Evolutionary conservation across 169 alveolate species (phyloP).

Genomic region (Eimeria necatrix): DNA sequence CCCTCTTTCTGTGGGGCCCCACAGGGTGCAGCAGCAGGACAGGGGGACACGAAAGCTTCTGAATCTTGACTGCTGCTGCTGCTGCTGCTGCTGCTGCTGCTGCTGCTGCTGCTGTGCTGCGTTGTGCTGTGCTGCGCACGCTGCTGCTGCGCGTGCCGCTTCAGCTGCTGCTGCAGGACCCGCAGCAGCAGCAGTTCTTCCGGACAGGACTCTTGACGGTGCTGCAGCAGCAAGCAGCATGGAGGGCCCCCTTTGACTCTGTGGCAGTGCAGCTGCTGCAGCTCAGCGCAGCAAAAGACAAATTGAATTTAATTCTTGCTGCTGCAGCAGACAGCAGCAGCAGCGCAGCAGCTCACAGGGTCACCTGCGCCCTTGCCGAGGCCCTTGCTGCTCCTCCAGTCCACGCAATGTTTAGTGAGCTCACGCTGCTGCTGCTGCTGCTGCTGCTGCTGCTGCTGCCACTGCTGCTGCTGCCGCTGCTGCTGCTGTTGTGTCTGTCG

Average conservation of each 20-base stretch:
- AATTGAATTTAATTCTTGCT: background rate
- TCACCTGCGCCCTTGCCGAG: background rate
- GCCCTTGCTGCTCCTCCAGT: background rate
- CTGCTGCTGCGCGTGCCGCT: slow-evolving; percentile 1
- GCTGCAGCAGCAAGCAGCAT: background rate
- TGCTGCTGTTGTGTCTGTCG: background rate
- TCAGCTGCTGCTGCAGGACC: background rate
- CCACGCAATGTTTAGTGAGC: background rate
- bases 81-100: slow-evolving; percentile 15
- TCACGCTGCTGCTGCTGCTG: background rate
- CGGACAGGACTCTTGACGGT: background rate
- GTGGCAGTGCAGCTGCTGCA: background rate
- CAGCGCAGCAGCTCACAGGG: background rate
- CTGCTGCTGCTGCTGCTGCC: background rate
- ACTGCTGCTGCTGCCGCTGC: background rate
- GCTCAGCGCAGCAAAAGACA: background rate
- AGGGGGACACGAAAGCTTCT: too few relatives aligned
- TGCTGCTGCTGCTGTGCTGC: slow-evolving; percentile 1
- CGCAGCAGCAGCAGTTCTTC: background rate
- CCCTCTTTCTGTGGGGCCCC: too few relatives aligned
- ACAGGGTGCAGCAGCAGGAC: too few relatives aligned
- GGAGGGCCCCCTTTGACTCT: background rate
- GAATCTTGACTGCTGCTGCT: too few relatives aligned
- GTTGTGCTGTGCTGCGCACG: background rate
- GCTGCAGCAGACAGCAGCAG: background rate